Conservation (phyloP, 2,329 filamentous ascomycete genomes). For the Huntiella omanensis region DNA sequence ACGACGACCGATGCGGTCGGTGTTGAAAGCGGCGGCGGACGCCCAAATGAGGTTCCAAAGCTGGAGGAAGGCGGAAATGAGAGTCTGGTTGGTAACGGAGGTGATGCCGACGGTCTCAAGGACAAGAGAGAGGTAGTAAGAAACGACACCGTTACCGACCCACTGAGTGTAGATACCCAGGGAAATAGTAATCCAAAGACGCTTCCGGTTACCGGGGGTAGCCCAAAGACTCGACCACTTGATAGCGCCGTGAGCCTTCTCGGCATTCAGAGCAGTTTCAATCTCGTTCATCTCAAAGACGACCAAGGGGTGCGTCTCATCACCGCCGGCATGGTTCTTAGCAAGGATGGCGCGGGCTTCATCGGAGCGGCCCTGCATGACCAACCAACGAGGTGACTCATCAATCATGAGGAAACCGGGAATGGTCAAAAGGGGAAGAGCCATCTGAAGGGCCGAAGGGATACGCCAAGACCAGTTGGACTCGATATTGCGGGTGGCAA, state of each 20-base stretch:
- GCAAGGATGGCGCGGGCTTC: constrained; percentile 18
- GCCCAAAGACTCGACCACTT: constrained; percentile 32
- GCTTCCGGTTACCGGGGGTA: constrained; percentile 30
- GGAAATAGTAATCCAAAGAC: constrained; percentile 28
- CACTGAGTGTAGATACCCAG: constrained; percentile 36
- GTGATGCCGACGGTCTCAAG: constrained; percentile 27
- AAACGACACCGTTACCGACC: constrained; percentile 31
- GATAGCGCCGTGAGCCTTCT: constrained; percentile 30
- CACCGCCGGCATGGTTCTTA: constrained; percentile 33
- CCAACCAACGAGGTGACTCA: constrained; percentile 19
- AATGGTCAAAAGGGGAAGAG: constrained; percentile 24
- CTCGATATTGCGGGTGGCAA: constrained; percentile 20
- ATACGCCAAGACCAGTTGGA: constrained; percentile 22
- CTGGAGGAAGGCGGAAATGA: constrained; percentile 8
- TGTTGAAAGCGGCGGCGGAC: constrained; percentile 22
- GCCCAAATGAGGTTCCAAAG: constrained; percentile 25
- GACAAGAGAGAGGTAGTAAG: constrained; percentile 29
- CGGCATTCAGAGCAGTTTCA: constrained; percentile 33
- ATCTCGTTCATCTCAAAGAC: constrained; percentile 43
- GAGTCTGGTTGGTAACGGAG: constrained; percentile 23
- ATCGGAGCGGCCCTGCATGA: constrained; percentile 17
- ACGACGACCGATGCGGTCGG: constrained; percentile 28
- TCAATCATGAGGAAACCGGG: constrained; percentile 14
- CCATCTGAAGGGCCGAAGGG: constrained; percentile 22
- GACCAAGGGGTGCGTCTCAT: constrained; percentile 30